These are phyloP conservation scores for Lepidium didymum DNA, from an alignment of 345 rosid genomes.

Conservation along the genomic window DNA sequence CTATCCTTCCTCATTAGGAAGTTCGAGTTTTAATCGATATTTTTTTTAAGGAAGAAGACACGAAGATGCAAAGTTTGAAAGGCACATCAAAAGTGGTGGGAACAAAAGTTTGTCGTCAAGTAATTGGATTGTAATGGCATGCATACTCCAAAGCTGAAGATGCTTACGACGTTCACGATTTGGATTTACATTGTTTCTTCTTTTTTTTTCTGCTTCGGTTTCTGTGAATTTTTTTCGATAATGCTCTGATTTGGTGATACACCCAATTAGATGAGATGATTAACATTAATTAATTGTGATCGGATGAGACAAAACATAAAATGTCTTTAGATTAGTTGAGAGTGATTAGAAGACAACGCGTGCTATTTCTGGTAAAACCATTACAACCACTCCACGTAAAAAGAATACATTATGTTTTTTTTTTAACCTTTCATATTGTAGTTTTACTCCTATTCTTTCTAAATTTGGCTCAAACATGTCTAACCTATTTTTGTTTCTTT, in stretches of 20 bases:
- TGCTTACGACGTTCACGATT: constrained; percentile 35
- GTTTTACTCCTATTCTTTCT: neutral
- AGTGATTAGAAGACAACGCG: constrained; percentile 28
- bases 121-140: constrained; percentile 64
- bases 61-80: constrained; percentile 12
- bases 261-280: constrained; percentile 11
- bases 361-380: constrained; percentile 22
- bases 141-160: constrained; percentile 62
- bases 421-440: neutral
- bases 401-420: neutral
- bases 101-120: constrained; percentile 44
- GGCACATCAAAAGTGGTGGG: constrained; percentile 34
- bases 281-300: constrained; percentile 12
- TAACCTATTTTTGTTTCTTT: neutral
- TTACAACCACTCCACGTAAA: constrained; percentile 33
- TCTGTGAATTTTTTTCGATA: constrained; percentile 19
- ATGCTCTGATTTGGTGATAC: constrained; percentile 16
- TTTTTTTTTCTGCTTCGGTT: constrained; percentile 18
- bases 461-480: neutral
- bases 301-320: constrained; percentile 30
- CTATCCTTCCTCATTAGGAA: too few species aligned
- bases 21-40: too few species aligned
- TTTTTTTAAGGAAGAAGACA: neutral
- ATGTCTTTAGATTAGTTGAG: constrained; percentile 29
- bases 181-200: constrained; percentile 21